Percentiles rank a stretch among this genome's conserved stretches.
These are phyloP conservation scores for Stentor roeselii DNA, from an alignment of 73 alveolate species.

Conservation along the genomic window DNA sequence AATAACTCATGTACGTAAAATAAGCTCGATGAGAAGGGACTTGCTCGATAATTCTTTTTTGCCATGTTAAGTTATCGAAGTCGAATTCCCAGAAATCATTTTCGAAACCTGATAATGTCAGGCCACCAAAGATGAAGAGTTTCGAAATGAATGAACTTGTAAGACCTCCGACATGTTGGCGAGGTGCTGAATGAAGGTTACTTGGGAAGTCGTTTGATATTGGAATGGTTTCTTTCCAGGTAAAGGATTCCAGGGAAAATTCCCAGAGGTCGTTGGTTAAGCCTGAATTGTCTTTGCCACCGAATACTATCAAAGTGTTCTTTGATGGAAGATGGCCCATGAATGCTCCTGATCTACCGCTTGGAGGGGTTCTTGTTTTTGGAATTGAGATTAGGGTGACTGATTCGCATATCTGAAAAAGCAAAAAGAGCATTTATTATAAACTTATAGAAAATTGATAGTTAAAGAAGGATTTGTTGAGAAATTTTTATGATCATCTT, in stretches of 20 bases:
- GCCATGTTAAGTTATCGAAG: not conserved
- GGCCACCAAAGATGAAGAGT: not conserved
- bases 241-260: not conserved
- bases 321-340: conserved; percentile 1
- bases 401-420: too few relatives aligned
- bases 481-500: too few relatives aligned
- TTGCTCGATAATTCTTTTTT: not conserved
- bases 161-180: not conserved
- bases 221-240: not conserved
- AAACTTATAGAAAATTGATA: too few relatives aligned
- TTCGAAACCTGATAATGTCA: not conserved
- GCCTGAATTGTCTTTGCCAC: not conserved
- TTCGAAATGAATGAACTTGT: not conserved
- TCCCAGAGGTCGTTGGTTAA: not conserved
- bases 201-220: not conserved
- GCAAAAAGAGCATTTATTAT: too few relatives aligned
- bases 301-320: not conserved
- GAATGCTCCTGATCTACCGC: not conserved
- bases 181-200: not conserved
- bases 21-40: not conserved
- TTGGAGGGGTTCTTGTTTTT: not conserved
- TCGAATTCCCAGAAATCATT: not conserved
- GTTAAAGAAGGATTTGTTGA: too few relatives aligned
- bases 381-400: too few relatives aligned
- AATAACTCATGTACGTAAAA: not conserved